Evolutionary conservation across 108 stramenopile species (phyloP).

Genomic region (Craspedostauros australis): DNA sequence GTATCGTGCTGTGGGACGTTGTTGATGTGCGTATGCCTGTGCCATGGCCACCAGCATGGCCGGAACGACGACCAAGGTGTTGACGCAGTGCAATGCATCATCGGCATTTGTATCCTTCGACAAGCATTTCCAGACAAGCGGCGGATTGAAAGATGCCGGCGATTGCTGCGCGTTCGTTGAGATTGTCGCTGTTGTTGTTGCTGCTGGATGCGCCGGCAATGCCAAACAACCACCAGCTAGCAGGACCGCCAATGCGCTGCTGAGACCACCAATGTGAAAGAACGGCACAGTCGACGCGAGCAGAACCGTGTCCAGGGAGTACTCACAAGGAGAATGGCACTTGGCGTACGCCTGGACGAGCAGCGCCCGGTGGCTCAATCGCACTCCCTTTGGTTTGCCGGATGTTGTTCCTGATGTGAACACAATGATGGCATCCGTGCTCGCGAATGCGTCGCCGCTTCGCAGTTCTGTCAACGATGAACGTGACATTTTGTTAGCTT

Average conservation of each 20-base stretch:
- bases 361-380: conserved; percentile 67
- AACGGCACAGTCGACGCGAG: conserved; percentile 82
- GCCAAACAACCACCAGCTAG: conserved; percentile 71
- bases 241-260: conserved; percentile 65
- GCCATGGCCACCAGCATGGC: conserved; percentile 85
- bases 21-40: conserved; percentile 3
- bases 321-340: conserved; percentile 44
- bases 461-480: too few relatives aligned
- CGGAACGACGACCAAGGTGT: conserved; percentile 88
- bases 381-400: conserved; percentile 66
- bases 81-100: conserved; percentile 23
- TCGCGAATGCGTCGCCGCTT: too few relatives aligned
- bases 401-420: conserved; percentile 82
- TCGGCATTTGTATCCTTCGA: too few relatives aligned
- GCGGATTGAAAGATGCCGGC: too few relatives aligned
- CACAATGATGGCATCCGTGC: conserved; percentile 54
- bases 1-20: too few relatives aligned
- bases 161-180: not conserved
- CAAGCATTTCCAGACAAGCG: too few relatives aligned
- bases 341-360: conserved; percentile 68
- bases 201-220: too few relatives aligned
- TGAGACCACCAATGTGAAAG: conserved; percentile 90
- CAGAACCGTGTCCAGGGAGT: conserved; percentile 41
- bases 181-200: too few relatives aligned
- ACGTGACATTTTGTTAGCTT: too few relatives aligned